These are phyloP conservation scores for Aspergillus taichungensis DNA, from an alignment of 495 filamentous ascomycete species.

Conservation along the genomic window DNA sequence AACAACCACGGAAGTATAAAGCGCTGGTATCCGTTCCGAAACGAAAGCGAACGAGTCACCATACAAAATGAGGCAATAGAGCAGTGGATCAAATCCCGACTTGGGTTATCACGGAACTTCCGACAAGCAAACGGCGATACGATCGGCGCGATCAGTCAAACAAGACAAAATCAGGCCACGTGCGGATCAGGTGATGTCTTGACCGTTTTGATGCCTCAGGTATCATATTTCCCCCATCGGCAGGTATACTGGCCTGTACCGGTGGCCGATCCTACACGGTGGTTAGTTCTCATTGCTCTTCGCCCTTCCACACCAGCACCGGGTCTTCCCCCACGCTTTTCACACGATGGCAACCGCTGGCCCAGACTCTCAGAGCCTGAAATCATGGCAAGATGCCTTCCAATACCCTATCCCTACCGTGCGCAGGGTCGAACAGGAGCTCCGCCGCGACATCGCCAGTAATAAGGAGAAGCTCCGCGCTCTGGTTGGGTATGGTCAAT, in stretches of 20 bases:
- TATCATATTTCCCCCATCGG: no score
- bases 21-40: slow-evolving; percentile 1
- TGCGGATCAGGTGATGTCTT: slow-evolving; percentile 3
- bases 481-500: slow-evolving; percentile 64
- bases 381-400: slow-evolving; percentile 61
- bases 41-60: neutral
- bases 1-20: neutral
- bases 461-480: slow-evolving; percentile 83
- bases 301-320: no score
- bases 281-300: no score
- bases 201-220: neutral
- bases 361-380: slow-evolving; percentile 49
- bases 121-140: slow-evolving; percentile 1
- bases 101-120: slow-evolving; percentile 11
- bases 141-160: slow-evolving; percentile 5
- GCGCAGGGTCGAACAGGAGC: slow-evolving; percentile 53
- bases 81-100: neutral
- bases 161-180: slow-evolving; percentile 13
- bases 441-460: slow-evolving; percentile 59
- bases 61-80: neutral
- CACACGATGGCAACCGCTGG: slow-evolving; percentile 46
- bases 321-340: no score
- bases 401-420: slow-evolving; percentile 56
- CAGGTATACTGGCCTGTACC: no score
- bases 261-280: no score